These are phyloP conservation scores for Posidonia australis DNA, from an alignment of 106 monocot species.

Conservation along the genomic window DNA sequence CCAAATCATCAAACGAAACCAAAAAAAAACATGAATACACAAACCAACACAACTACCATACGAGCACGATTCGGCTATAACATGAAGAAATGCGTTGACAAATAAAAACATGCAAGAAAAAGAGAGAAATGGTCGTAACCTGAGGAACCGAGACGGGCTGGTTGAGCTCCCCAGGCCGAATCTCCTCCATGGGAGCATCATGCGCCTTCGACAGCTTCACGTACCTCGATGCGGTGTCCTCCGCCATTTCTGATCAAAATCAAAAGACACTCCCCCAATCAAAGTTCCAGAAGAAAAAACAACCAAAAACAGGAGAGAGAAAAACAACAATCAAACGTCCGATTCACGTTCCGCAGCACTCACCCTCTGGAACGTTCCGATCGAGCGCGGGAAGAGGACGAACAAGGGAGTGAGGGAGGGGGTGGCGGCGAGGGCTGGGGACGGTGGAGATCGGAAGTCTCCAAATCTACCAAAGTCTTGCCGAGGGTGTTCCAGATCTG, in stretches of 20 bases:
- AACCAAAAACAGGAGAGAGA: too few relatives aligned
- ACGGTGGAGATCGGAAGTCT: too few relatives aligned
- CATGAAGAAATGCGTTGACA: too few relatives aligned
- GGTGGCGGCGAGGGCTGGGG: too few relatives aligned
- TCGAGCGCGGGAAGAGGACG: too few relatives aligned
- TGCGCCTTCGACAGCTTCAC: constrained; percentile 90
- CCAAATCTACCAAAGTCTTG: too few relatives aligned
- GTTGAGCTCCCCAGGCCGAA: constrained; percentile 87
- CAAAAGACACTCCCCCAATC: not conserved
- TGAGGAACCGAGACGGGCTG: constrained; percentile 84
- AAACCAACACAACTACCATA: not conserved
- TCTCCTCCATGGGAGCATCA: constrained; percentile 71
- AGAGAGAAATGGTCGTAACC: constrained; percentile 34
- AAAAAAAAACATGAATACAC: not conserved
- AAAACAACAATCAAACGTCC: too few relatives aligned
- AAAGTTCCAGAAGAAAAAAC: too few relatives aligned
- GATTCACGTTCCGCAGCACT: too few relatives aligned
- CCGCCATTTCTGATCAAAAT: constrained; percentile 34
- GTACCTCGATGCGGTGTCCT: constrained; percentile 48
- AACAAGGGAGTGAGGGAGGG: too few relatives aligned
- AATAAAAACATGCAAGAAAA: not conserved
- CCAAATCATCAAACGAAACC: not conserved
- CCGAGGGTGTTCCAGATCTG: too few relatives aligned
- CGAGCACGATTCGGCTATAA: not conserved
- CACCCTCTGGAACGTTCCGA: too few relatives aligned